A percentile compares a stretch with the other conserved stretches of the same genome.
These are phyloP conservation scores for Trichosporon coremiiforme DNA, from an alignment of 1,284 basidiomycete genomes.

Conservation along the genomic window DNA sequence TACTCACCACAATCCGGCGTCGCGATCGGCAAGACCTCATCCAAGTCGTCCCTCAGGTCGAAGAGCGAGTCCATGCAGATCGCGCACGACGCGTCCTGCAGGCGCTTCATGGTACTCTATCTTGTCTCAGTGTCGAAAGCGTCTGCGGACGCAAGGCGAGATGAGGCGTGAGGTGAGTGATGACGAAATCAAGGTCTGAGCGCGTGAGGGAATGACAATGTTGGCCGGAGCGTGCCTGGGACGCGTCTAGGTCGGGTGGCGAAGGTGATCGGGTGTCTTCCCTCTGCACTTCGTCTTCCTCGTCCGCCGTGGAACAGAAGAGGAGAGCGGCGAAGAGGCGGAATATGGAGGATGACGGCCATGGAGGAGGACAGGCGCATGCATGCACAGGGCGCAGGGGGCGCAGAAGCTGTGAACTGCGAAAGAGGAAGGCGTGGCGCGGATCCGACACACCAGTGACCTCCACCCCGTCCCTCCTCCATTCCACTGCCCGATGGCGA, in stretches of 20 bases:
- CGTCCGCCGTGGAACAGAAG: too few species aligned
- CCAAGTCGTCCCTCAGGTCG: slow-evolving; percentile 42
- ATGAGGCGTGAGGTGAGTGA: neutral
- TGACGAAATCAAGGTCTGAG: neutral
- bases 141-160: neutral
- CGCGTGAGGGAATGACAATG: neutral
- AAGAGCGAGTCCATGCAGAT: slow-evolving; percentile 53
- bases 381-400: neutral
- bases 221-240: neutral
- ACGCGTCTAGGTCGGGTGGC: slow-evolving; percentile 6
- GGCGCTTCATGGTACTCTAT: slow-evolving; percentile 13
- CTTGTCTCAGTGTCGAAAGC: neutral
- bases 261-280: neutral
- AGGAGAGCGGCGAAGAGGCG: too few species aligned
- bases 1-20: slow-evolving; percentile 50
- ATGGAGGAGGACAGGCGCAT: neutral
- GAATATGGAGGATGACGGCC: too few species aligned
- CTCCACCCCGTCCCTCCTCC: too few species aligned
- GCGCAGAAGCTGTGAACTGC: neutral
- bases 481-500: neutral
- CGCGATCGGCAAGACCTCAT: slow-evolving; percentile 42
- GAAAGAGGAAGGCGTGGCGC: neutral
- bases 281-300: too few species aligned
- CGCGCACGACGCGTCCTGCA: slow-evolving; percentile 41
- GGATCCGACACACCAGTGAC: neutral